Base-by-base conservation (phyloP, 331 rosid species). In the Prunus yedoensis region DNA sequence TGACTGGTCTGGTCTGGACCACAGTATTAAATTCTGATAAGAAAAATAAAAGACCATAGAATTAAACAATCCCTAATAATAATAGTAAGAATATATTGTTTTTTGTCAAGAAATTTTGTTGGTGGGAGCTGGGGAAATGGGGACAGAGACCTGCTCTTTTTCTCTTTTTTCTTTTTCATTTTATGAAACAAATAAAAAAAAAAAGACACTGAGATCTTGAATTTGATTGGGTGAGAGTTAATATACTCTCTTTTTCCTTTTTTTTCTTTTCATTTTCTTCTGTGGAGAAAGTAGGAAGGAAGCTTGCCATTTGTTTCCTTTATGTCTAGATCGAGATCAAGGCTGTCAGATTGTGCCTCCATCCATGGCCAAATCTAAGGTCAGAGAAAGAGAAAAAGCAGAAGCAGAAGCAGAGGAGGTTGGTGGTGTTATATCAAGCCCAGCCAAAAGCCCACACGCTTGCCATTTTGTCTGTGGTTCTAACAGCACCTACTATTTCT, bases 1-100 rank as follows among this genome's bases (percentile, higher is more conserved):
- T 65, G 70, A 65, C 70, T 65, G 54, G 54, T 11, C 69, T 65
- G 56, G 56, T 12, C 56, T 51, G 69, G 69, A 64, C 47, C 69
- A 4, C 27, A 64, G 5, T 3, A 38, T 65, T 65, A 38, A 63
- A 63, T 63, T 63, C 68, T 32, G 13, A 16, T 2, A 5, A 27
- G 66, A 27, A 60, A 14, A 27, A 32, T 4, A 25, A 23, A 25
- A 4, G 38, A 17, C 68, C 1, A 17, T 32, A 18, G 14, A 63
- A 63, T 63, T 63, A 16, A 63, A 7, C 46, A 62, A 28, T 16
- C 23, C 10, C 11, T 30, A 8, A 15, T 18, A 63, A 30, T 17
- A 17, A 14, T 63, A 9, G 12, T 3, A 63, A 17, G 10, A 17
- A 52, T 47, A 10, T 12, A 3, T 47, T 8, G 2, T 45, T 50